Conservation (phyloP, 1,284 basidiomycete species). For the Ceratobasidium sp. region DNA sequence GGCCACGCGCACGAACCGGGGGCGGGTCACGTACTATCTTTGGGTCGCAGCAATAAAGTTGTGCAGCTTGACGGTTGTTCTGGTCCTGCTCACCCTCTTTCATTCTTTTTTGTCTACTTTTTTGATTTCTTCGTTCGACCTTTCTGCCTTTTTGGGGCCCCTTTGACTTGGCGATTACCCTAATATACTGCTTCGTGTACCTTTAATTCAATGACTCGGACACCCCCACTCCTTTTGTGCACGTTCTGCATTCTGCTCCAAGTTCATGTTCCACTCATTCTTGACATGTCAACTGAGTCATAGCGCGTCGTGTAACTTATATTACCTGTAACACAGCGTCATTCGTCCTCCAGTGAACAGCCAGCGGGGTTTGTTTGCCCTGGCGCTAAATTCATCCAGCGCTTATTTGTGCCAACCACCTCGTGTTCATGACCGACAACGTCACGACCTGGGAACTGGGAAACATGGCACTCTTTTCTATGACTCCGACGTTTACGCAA, state of each 20-base stretch:
- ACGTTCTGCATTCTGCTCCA: not conserved
- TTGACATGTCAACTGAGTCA: not conserved
- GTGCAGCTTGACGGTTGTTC: not conserved
- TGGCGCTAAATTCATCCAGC: slow-evolving; percentile 1
- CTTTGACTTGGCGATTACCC: not conserved
- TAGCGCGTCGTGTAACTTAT: slow-evolving; percentile 36
- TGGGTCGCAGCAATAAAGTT: slow-evolving; percentile 7
- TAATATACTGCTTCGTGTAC: not conserved
- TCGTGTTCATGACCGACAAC: slow-evolving; percentile 9
- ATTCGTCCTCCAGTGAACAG: not conserved
- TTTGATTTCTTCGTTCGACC: not conserved
- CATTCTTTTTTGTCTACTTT: not conserved
- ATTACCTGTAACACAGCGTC: slow-evolving; percentile 20
- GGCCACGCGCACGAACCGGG: slow-evolving; percentile 46
- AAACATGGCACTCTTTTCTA: slow-evolving; percentile 66
- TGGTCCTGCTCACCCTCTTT: not conserved
- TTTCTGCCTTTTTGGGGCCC: not conserved
- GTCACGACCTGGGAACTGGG: slow-evolving; percentile 7
- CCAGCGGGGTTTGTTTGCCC: slow-evolving; percentile 38
- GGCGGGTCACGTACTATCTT: slow-evolving; percentile 24
- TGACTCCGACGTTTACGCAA: slow-evolving; percentile 85
- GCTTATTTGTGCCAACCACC: slow-evolving; percentile 2
- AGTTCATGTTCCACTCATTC: no score
- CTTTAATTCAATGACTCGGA: not conserved
- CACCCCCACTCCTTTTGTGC: slow-evolving; percentile 20